A percentile compares a stretch with the other conserved stretches of the same genome.
These are phyloP conservation scores for Paraleonurus japonicus DNA, from an alignment of 257 asterid genomes.

Conservation along the genomic window DNA sequence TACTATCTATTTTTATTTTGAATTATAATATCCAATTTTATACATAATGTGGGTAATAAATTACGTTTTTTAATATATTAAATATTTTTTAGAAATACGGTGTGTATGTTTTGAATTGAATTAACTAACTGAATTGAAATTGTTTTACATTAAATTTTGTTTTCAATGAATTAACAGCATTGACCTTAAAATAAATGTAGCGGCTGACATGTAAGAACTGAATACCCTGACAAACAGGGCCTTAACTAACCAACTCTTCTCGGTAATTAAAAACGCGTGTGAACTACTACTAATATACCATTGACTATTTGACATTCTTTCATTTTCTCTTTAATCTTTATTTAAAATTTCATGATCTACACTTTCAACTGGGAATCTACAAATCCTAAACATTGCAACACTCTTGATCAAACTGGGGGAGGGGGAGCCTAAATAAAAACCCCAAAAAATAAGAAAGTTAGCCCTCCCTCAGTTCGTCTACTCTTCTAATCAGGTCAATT, in stretches of 20 bases:
- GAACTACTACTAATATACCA: too few species aligned
- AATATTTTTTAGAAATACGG: too few species aligned
- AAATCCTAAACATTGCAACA: background rate
- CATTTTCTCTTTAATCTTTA: background rate
- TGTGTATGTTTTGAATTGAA: too few species aligned
- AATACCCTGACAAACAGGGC: slow-evolving; percentile 17
- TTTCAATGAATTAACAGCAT: too few species aligned
- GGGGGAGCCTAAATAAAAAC: background rate
- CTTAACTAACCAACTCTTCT: background rate
- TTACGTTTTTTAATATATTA: too few species aligned
- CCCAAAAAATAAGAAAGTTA: slow-evolving; percentile 14
- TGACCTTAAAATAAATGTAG: background rate
- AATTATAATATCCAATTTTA: too few species aligned
- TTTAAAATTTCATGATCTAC: background rate
- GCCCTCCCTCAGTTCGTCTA: slow-evolving; percentile 10
- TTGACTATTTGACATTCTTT: background rate
- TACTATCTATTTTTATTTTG: too few species aligned
- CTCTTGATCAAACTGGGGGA: slow-evolving; percentile 21
- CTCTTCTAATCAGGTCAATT: slow-evolving; percentile 42
- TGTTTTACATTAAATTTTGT: too few species aligned
- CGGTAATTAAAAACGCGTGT: background rate
- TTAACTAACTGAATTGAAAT: too few species aligned
- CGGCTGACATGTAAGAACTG: background rate
- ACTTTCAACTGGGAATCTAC: background rate
- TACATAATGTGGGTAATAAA: too few species aligned